Conservation (phyloP, 805 yeast genomes). For the Metschnikowia lunata region DNA sequence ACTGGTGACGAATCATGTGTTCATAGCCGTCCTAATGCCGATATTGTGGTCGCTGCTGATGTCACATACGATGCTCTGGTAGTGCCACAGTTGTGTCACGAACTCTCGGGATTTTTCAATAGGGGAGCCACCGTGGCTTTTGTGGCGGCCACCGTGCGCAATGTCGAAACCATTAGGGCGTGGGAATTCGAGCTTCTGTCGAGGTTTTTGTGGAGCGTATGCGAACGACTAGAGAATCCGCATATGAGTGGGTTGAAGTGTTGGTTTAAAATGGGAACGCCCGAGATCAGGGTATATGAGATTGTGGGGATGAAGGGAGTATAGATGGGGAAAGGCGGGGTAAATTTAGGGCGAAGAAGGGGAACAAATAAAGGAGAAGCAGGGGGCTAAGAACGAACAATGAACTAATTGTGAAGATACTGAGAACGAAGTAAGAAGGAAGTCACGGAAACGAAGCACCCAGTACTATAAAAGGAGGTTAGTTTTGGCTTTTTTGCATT, state of each 20-base stretch:
- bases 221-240: conserved; percentile 6
- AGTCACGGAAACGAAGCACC: too few species aligned
- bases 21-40: conserved; percentile 19
- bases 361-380: neutral
- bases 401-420: too few species aligned
- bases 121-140: conserved; percentile 30
- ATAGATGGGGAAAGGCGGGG: neutral
- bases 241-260: conserved; percentile 4
- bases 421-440: too few species aligned
- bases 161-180: conserved; percentile 30
- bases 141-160: conserved; percentile 76
- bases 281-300: conserved; percentile 16
- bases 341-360: neutral
- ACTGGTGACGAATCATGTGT: neutral
- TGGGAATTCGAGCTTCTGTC: conserved; percentile 26
- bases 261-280: conserved; percentile 17
- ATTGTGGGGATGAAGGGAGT: neutral
- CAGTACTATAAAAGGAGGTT: too few species aligned
- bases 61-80: conserved; percentile 74
- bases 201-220: conserved; percentile 12
- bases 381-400: neutral
- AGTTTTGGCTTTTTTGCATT: too few species aligned
- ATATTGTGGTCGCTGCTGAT: conserved; percentile 75
- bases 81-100: conserved; percentile 50
- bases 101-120: conserved; percentile 39